These are phyloP conservation scores for Saposhnikovia divaricata DNA, from an alignment of 129 eudicot genomes.

Conservation along the genomic window DNA sequence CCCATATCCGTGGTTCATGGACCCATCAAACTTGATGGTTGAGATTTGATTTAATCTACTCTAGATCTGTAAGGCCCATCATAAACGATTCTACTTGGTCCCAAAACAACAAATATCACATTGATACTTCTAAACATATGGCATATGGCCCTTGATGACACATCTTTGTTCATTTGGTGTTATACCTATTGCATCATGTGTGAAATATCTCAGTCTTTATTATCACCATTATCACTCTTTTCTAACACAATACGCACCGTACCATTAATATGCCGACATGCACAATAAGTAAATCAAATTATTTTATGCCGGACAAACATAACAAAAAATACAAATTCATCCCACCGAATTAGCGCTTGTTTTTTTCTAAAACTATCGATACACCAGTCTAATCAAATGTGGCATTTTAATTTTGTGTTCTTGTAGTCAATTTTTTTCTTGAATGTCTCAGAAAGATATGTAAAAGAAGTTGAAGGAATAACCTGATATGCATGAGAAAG, in stretches of 20 bases:
- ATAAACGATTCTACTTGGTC: not conserved
- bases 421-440: too few relatives aligned
- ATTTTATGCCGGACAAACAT: too few relatives aligned
- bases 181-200: not conserved
- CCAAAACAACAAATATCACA: not conserved
- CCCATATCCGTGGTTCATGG: not conserved
- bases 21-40: not conserved
- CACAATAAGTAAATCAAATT: too few relatives aligned
- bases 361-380: too few relatives aligned
- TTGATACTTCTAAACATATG: not conserved
- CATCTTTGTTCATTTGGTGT: not conserved
- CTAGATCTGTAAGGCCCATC: not conserved
- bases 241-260: not conserved
- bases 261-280: not conserved
- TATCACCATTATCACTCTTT: too few relatives aligned
- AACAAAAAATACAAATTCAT: not conserved
- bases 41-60: slow-evolving; percentile 2
- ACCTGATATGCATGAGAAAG: slow-evolving; percentile 90
- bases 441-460: not conserved
- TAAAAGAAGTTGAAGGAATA: not conserved
- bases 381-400: not conserved
- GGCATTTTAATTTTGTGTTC: not conserved
- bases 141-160: slow-evolving; percentile 18
- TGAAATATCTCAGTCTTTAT: not conserved
- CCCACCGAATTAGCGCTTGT: too few relatives aligned